These are phyloP conservation scores for Psilocybe tampanensis DNA, from an alignment of 768 basidiomycete species.

Conservation along the genomic window DNA sequence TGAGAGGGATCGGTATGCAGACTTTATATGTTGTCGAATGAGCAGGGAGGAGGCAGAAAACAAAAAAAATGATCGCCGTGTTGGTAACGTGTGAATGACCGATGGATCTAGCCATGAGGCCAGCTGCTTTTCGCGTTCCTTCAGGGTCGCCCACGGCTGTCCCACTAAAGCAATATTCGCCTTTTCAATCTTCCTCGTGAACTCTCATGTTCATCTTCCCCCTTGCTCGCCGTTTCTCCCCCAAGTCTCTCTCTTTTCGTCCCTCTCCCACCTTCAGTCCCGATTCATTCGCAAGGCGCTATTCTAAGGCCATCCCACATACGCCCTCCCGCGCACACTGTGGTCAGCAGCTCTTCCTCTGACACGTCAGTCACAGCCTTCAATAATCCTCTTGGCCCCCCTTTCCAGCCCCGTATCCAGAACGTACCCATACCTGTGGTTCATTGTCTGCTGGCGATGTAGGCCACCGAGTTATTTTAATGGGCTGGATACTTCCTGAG, in stretches of 20 bases:
- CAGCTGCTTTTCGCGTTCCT: background rate
- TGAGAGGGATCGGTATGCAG: constrained; percentile 17
- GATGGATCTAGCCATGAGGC: constrained; percentile 17
- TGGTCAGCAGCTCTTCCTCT: constrained; percentile 34
- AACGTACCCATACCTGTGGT: constrained; percentile 66
- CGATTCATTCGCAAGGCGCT: constrained; percentile 22
- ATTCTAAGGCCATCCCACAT: constrained; percentile 11
- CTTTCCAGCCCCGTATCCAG: constrained; percentile 56
- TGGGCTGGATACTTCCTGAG: constrained; percentile 83
- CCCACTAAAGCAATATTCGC: constrained; percentile 16
- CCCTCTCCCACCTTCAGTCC: constrained; percentile 13
- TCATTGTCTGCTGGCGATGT: constrained; percentile 53
- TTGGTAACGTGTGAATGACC: constrained; percentile 27
- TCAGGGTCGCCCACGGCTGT: constrained; percentile 13
- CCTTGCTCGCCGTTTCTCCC: background rate
- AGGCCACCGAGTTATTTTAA: constrained; percentile 65
- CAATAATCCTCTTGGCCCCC: constrained; percentile 7
- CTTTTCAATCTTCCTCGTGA: constrained; percentile 12
- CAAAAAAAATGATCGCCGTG: constrained; percentile 41
- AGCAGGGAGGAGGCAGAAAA: constrained; percentile 14
- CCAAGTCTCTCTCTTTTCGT: background rate
- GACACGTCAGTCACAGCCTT: constrained; percentile 14
- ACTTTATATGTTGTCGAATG: constrained; percentile 15
- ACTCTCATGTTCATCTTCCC: constrained; percentile 17
- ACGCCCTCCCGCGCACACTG: constrained; percentile 27